These are phyloP conservation scores for Melanomma pulvis-pyrius DNA, from an alignment of 495 filamentous ascomycete species.

Conservation along the genomic window DNA sequence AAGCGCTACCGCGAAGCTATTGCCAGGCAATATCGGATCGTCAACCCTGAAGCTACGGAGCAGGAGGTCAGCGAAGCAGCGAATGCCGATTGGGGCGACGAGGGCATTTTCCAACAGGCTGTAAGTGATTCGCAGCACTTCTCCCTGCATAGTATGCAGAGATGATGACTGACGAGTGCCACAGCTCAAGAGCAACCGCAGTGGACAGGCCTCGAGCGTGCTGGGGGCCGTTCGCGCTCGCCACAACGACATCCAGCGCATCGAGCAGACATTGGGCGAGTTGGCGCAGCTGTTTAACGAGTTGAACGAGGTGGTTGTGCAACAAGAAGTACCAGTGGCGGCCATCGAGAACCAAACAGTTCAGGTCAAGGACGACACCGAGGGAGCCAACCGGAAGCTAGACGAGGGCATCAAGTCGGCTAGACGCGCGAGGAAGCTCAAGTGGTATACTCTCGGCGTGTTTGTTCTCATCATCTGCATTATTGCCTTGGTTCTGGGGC, in stretches of 20 bases:
- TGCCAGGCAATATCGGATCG: conserved; percentile 71
- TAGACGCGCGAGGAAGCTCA: conserved; percentile 61
- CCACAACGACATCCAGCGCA: conserved; percentile 73
- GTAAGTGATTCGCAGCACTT: conserved; percentile 52
- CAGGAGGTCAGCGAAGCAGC: conserved; percentile 63
- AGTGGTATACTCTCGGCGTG: conserved; percentile 71
- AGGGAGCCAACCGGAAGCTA: conserved; percentile 63
- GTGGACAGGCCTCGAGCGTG: conserved; percentile 63
- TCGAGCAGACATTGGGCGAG: conserved; percentile 67
- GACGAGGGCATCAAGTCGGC: conserved; percentile 63
- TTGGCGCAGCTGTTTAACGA: conserved; percentile 68
- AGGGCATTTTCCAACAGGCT: conserved; percentile 76
- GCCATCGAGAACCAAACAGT: conserved; percentile 59
- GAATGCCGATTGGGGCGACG: conserved; percentile 70
- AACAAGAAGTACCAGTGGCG: conserved; percentile 61
- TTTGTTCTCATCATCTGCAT: conserved; percentile 53
- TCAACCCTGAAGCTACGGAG: conserved; percentile 72
- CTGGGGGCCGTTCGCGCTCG: conserved; percentile 74
- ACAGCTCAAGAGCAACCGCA: conserved; percentile 70
- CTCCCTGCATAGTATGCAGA: neutral
- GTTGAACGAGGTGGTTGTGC: conserved; percentile 65
- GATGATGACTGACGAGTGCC: neutral
- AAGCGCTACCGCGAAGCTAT: conserved; percentile 70
- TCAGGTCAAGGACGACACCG: conserved; percentile 59
- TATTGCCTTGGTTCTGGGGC: conserved; percentile 46